Evolutionary conservation across 2,329 filamentous ascomycete species (phyloP).

Genomic region (Calonectria ilicicola): DNA sequence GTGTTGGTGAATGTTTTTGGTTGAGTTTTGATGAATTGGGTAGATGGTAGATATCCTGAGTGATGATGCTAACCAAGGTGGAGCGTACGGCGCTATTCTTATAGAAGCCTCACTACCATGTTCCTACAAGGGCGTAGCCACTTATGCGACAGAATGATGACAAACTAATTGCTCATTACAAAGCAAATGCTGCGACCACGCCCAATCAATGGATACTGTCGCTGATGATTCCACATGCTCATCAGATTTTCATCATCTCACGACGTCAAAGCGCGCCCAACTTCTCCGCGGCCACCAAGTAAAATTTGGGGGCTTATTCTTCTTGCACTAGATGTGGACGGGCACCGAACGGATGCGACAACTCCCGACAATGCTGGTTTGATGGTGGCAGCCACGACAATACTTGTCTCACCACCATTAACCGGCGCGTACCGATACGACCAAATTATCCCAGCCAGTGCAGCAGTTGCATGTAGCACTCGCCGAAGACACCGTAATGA

Average conservation of each 20-base stretch:
- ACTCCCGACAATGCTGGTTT: not conserved
- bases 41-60: not conserved
- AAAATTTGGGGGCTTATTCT: not conserved
- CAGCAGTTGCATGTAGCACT: not conserved
- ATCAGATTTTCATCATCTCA: not conserved
- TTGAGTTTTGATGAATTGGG: not conserved
- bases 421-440: not conserved
- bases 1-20: not conserved
- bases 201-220: not conserved
- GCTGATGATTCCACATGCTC: not conserved
- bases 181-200: not conserved
- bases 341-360: not conserved
- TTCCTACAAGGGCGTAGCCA: not conserved
- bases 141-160: not conserved
- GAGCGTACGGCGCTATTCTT: not conserved
- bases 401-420: not conserved
- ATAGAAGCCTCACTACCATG: not conserved
- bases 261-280: not conserved
- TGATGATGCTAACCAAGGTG: not conserved
- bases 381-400: not conserved
- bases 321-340: not conserved
- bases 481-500: not conserved
- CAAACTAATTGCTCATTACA: not conserved
- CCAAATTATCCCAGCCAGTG: not conserved
- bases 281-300: not conserved